Evolutionary conservation across 768 basidiomycete species (phyloP), one percentile per base, ranked within the genome.

Genomic region (Crassisporium funariophilum): DNA sequence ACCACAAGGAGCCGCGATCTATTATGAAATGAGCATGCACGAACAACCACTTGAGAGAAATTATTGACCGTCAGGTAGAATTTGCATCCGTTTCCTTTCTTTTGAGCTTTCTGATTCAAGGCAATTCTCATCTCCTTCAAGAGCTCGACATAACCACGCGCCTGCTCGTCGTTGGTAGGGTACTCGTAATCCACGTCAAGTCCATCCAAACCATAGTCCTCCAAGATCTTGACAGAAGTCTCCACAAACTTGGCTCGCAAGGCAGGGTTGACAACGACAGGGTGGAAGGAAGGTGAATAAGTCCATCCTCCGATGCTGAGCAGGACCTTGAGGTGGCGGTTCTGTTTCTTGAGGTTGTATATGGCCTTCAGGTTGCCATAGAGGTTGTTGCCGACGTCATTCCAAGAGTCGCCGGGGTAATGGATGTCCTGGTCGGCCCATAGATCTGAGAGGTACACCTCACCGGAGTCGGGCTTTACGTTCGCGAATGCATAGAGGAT

Each of bases 351-450:
- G 55, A 98, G 75, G 23, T 88, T 78, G 66, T 94, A 95, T 47
- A 98, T 80, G 40, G 89, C 90, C 63, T 95, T 97, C 70, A 98
- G 82, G 67, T 95, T 95, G 43, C 95, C 95, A 58, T 95, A 98
- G 13, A 98, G 80, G 66, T 98, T 97, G 52, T 77, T 85, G 35
- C 93, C 94, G 20, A 62, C 63, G 43, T 98, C 95, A 55, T 94
- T 88, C 97, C 97, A 99, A 4, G 86, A 88, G 67, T 99, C 97
- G 6, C 87, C 90, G 0, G 88, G 84, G 63, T 95, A 95, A 64
- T 98, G 97, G 36, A 98, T 98, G 63, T 98, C 92, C 59, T 95
- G 82, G 73, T 99, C 97, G 0, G 94, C 86, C 95, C 95, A 98
- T 2, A 75, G 64, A 57, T 99, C 97, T 27, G 92, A 95, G 43